Evolutionary conservation across 768 basidiomycete genomes (phyloP).

Genomic region (Vararia minispora): DNA sequence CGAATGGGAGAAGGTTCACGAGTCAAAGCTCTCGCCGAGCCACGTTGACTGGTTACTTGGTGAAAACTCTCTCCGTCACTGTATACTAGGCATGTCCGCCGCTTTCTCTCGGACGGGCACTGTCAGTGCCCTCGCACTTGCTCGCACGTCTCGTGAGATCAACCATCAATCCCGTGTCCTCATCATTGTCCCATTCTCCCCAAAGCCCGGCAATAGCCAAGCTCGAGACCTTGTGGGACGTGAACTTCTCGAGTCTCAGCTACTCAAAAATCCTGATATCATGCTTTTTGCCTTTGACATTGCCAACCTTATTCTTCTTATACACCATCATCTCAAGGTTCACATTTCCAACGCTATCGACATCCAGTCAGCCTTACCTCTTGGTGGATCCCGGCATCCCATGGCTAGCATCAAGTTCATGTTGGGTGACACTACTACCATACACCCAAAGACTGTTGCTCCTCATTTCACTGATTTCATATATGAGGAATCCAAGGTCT

Average conservation of each 20-base stretch:
- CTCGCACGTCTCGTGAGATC: too few species aligned
- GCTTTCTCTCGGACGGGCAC: constrained; percentile 32
- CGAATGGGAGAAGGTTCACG: constrained; percentile 13
- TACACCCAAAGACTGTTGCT: constrained; percentile 16
- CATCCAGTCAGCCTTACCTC: constrained; percentile 39
- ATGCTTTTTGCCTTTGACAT: constrained; percentile 46
- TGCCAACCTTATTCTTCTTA: constrained; percentile 34
- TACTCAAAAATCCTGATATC: constrained; percentile 34
- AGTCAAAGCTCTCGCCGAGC: constrained; percentile 14
- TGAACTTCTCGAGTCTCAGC: constrained; percentile 24
- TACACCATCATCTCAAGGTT: constrained; percentile 32
- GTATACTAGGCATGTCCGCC: constrained; percentile 36
- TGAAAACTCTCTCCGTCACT: constrained; percentile 12
- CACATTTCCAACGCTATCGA: constrained; percentile 41
- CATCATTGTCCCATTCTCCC: constrained; percentile 14
- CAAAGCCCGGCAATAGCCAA: constrained; percentile 1
- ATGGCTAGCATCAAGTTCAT: constrained; percentile 28
- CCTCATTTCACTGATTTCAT: constrained; percentile 12
- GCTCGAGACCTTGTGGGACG: constrained; percentile 14
- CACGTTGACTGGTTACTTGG: constrained; percentile 12
- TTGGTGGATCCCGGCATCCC: constrained; percentile 25
- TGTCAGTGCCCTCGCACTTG: constrained; percentile 36
- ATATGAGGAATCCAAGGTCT: constrained; percentile 11
- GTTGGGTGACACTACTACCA: constrained; percentile 7
- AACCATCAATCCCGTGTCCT: constrained; percentile 22